Conservation (phyloP, 2,329 filamentous ascomycete species). For the Sphaceloma murrayae region DNA sequence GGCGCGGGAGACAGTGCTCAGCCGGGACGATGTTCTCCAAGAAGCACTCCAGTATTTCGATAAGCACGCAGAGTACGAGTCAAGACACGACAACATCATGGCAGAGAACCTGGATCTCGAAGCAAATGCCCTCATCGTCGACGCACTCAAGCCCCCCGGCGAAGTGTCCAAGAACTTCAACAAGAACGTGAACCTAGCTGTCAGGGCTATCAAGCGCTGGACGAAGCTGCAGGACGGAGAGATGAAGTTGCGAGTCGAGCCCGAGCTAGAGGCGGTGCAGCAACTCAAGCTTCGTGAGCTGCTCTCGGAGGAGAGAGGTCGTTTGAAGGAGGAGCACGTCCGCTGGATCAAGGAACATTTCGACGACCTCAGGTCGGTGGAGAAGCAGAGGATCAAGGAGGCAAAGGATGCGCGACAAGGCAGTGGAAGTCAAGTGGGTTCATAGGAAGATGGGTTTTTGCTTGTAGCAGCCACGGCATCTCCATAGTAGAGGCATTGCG, state of each 20-base stretch:
- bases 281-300: constrained; percentile 11
- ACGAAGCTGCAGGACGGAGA: constrained; percentile 19
- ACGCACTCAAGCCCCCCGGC: constrained; percentile 19
- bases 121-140: constrained; percentile 19
- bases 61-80: constrained; percentile 21
- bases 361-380: constrained; percentile 23
- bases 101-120: constrained; percentile 21
- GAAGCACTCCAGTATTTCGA: constrained; percentile 41
- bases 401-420: constrained; percentile 3
- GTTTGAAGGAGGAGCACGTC: constrained; percentile 16
- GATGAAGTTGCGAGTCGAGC: constrained; percentile 17
- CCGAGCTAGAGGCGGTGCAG: constrained; percentile 19
- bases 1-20: constrained; percentile 21
- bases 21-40: constrained; percentile 40
- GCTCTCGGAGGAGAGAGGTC: constrained; percentile 18
- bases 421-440: too few species aligned
- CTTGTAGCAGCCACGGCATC: too few species aligned
- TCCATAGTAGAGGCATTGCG: too few species aligned
- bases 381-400: constrained; percentile 19
- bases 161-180: constrained; percentile 19
- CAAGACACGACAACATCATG: constrained; percentile 19
- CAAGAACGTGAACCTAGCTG: constrained; percentile 21
- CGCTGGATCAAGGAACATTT: constrained; percentile 23
- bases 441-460: too few species aligned
- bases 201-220: constrained; percentile 25